Evolutionary conservation across 345 rosid genomes (phyloP), one percentile per base, ranked within the genome.

Genomic region (Linum tenue): DNA sequence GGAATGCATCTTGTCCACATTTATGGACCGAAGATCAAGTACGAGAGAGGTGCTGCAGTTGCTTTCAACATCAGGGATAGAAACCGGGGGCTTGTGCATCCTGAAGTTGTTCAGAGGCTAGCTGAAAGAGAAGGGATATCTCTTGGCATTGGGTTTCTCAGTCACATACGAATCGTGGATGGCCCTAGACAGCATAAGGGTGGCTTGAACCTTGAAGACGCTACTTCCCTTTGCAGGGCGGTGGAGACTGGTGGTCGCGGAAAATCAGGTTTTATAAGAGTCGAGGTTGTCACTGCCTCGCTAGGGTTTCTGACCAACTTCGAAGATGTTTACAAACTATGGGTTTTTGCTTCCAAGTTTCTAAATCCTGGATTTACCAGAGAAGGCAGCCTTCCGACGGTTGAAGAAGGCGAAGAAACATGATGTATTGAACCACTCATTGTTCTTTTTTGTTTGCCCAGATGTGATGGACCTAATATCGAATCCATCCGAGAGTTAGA

Each of bases 1-100:
- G 78, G 75, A 72, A 42, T 71, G 62, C 74, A 78, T 59, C 96
- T 95, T 66, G 95, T 95, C 66, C 90, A 91, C 69, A 89, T 95
- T 39, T 95, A 91, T 57, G 99, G 99, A 60, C 97, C 99, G 2
- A 95, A 95, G 76, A 89, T 95, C 64, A 95, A 95, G 76, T 95
- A 89, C 36, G 99, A 91, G 68, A 82, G 99, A 9, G 99, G 99
- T 64, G 96, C 96, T 38, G 91, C 99, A 0, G 86, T 95, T 59
- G 96, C 99, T 14, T 95, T 95, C 73, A 95, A 91, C 67, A 72
- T 95, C 66, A 81, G 95, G 77, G 88, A 89, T 64, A 70, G 80
- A 67, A 83, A 76, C 67, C 78, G 72, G 68, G 95, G 90, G 43
- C 79, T 91, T 61, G 82, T 95, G n/a, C 81, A 82, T 76, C 99